These are phyloP conservation scores for Polychytrium aggregatum DNA, from an alignment of 192 early-diverging fungal species.

Conservation along the genomic window DNA sequence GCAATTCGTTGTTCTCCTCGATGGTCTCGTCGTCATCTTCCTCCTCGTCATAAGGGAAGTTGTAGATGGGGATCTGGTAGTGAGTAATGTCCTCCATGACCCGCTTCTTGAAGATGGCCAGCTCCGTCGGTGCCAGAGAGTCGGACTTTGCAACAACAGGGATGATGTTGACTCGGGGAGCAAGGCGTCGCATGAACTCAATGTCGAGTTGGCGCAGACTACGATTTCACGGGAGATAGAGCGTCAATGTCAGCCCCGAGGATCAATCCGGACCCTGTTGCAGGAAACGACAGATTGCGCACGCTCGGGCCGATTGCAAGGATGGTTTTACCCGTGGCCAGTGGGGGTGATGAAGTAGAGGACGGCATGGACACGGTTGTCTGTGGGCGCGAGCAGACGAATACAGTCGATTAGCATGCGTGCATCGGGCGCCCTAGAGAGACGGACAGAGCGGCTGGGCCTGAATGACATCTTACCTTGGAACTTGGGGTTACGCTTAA, in stretches of 20 bases:
- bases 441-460: background rate
- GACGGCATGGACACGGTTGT: slow-evolving; percentile 90
- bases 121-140: slow-evolving; percentile 80
- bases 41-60: slow-evolving; percentile 91
- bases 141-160: slow-evolving; percentile 92
- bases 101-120: slow-evolving; percentile 88
- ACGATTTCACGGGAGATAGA: background rate
- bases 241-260: slow-evolving; percentile 3
- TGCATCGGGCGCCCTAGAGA: slow-evolving; percentile 1
- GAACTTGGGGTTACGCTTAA: slow-evolving; percentile 64
- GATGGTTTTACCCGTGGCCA: slow-evolving; percentile 60
- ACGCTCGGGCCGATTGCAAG: slow-evolving; percentile 9
- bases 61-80: slow-evolving; percentile 94
- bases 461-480: slow-evolving; percentile 29
- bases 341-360: slow-evolving; percentile 98
- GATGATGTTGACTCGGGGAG: slow-evolving; percentile 88
- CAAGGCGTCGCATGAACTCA: slow-evolving; percentile 78
- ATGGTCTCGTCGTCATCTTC: slow-evolving; percentile 98
- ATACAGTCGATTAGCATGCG: slow-evolving; percentile 2
- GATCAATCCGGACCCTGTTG: too few relatives aligned
- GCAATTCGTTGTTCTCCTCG: slow-evolving; percentile 94
- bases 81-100: slow-evolving; percentile 95
- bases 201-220: slow-evolving; percentile 82
- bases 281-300: slow-evolving; percentile 1
- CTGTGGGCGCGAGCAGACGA: slow-evolving; percentile 31